Conservation (phyloP, 805 yeast species). For the Candida coquimbonensis region DNA sequence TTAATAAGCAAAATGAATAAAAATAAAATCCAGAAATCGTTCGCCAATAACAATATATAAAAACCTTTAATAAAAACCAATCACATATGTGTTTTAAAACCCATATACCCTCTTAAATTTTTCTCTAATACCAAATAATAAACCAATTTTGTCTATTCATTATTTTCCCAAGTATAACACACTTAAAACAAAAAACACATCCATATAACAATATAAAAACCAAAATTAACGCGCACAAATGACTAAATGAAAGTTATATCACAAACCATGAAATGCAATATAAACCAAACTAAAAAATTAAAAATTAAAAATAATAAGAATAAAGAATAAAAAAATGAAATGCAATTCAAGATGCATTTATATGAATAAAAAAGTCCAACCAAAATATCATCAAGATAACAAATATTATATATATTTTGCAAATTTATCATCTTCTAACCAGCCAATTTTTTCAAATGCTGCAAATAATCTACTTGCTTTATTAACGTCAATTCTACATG, state of each 20-base stretch:
- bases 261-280: neutral
- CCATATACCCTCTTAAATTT: neutral
- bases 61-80: neutral
- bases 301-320: neutral
- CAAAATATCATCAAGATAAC: constrained; percentile 9
- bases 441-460: constrained; percentile 91
- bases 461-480: constrained; percentile 91
- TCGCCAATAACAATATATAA: neutral
- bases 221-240: neutral
- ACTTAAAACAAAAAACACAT: neutral
- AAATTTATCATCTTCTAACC: constrained; percentile 81
- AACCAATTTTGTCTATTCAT: no score
- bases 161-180: neutral
- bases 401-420: constrained; percentile 30
- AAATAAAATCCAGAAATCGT: neutral
- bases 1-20: neutral
- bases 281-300: neutral
- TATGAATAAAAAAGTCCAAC: constrained; percentile 8
- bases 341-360: neutral
- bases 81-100: neutral
- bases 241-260: no score
- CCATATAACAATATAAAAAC: neutral
- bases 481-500: constrained; percentile 94
- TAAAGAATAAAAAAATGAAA: neutral
- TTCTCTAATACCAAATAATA: no score